Conservation (phyloP, 2,329 filamentous ascomycete species). For the Alternaria brassicicola region DNA sequence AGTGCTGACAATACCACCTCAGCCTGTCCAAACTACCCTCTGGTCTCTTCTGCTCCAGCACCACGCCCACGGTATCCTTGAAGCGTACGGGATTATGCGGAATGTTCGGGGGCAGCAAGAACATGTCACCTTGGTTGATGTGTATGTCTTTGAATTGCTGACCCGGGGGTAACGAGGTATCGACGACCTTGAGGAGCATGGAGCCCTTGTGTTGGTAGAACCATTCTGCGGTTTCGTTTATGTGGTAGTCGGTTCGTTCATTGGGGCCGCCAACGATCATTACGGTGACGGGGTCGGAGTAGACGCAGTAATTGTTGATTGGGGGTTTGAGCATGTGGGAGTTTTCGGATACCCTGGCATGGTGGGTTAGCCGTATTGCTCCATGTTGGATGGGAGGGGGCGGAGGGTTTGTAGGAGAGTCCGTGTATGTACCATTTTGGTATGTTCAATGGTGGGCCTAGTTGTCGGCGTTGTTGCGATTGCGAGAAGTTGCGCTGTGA, state of each 20-base stretch:
- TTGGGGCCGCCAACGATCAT: slow-evolving; percentile 98
- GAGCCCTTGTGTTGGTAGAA: slow-evolving; percentile 96
- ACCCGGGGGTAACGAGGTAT: slow-evolving; percentile 51
- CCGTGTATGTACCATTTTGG: slow-evolving; percentile 48
- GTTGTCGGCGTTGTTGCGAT: slow-evolving; percentile 25
- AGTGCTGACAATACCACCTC: slow-evolving; percentile 86
- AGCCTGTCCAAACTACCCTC: slow-evolving; percentile 73
- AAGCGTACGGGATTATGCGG: slow-evolving; percentile 96
- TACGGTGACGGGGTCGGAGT: slow-evolving; percentile 80
- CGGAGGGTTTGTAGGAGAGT: too few species aligned
- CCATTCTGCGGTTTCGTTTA: slow-evolving; percentile 95
- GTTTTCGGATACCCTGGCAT: slow-evolving; percentile 81
- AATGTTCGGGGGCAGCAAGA: slow-evolving; percentile 89
- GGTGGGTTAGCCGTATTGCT: background rate
- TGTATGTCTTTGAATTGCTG: slow-evolving; percentile 78
- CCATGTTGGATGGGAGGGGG: background rate
- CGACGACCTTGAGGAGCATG: slow-evolving; percentile 93
- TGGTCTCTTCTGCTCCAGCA: slow-evolving; percentile 84
- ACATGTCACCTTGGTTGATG: slow-evolving; percentile 93
- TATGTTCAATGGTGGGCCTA: slow-evolving; percentile 47
- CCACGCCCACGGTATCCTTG: slow-evolving; percentile 89
- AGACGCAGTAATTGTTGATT: slow-evolving; percentile 97
- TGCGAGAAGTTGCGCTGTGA: slow-evolving; percentile 37
- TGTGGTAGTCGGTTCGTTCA: slow-evolving; percentile 95
- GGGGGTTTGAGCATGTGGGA: slow-evolving; percentile 91